These are phyloP conservation scores for Wickerhamomyces canadensis DNA, from an alignment of 805 yeast genomes.

Conservation along the genomic window DNA sequence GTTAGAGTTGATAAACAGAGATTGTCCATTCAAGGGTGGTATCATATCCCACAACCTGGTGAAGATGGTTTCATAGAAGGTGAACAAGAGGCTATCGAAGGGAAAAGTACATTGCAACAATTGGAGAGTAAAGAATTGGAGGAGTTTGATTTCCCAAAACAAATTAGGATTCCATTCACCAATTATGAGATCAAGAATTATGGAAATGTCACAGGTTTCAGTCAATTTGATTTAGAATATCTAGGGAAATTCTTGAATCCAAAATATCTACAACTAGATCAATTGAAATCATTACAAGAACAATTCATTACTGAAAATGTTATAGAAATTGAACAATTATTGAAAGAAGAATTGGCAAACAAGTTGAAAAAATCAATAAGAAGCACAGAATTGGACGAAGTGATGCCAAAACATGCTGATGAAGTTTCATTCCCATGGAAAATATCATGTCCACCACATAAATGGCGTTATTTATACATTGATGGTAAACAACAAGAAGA, in stretches of 20 bases:
- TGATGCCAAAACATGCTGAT: constrained; percentile 48
- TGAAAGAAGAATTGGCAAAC: constrained; percentile 50
- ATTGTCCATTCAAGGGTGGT: constrained; percentile 96
- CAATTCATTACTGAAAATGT: constrained; percentile 64
- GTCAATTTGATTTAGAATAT: constrained; percentile 40
- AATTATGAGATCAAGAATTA: constrained; percentile 32
- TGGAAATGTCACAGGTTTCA: constrained; percentile 18
- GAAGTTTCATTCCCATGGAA: constrained; percentile 78
- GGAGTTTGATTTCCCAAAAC: constrained; percentile 80
- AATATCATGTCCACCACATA: constrained; percentile 89
- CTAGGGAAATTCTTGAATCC: constrained; percentile 53
- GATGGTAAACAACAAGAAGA: constrained; percentile 50
- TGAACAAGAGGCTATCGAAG: constrained; percentile 75
- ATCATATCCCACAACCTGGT: constrained; percentile 92
- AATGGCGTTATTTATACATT: constrained; percentile 78
- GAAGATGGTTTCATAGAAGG: constrained; percentile 82
- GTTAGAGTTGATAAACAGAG: constrained; percentile 88
- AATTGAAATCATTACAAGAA: constrained; percentile 38
- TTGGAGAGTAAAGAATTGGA: constrained; percentile 70
- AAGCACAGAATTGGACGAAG: constrained; percentile 52
- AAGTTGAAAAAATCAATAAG: constrained; percentile 43
- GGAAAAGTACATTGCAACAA: constrained; percentile 71
- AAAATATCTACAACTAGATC: constrained; percentile 34
- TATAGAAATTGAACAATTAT: constrained; percentile 57
- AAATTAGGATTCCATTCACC: constrained; percentile 39